Base-by-base conservation (phyloP, 345 rosid genomes). In the Theobroma cacao region DNA sequence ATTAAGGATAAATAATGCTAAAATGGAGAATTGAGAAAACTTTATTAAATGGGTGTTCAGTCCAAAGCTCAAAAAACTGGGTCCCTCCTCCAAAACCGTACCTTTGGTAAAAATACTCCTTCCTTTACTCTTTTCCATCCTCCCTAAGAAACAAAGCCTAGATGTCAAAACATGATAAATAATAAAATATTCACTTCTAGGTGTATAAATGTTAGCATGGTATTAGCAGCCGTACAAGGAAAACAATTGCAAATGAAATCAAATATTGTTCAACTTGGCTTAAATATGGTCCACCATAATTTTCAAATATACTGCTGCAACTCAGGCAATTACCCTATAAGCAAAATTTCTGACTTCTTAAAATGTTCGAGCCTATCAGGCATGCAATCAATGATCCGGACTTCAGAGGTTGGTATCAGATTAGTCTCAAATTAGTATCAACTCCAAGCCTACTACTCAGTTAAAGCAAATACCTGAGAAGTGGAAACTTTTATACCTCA, bases 401-500 rank as follows among this genome's bases (percentile, higher is more conserved):
- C 48, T 74, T 74, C n/a, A 74, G 22, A 60, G 38, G 33, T 41
- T 74, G 11, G 18, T 18, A 30, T 38, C 67, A 60, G 28, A 26
- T 15, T 74, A 28, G 53, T 58, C 34, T 12, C 24, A 9, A 41
- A 30, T 11, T 7, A 43, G 20, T 59, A 17, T 26, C 33, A 40
- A 58, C 66, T 74, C 38, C 48, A 13, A n/a, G 33, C n/a, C 45
- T 33, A 56, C 48, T 3, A 36, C 34, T 34, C 15, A 74, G 77
- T 60, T 28, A 41, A 18, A 30, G 52, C 41, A 43, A 28, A 43
- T 75, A 28, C 17, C 41, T 17, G 40, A 41, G 9, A 40, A 58
- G 15, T 26, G 3, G 28, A 74, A 75, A 28, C 4, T 18, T 41
- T 7, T 7, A 11, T 61, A 75, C 68, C 30, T 94, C 86, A 94